phyloP scores from a whole-genome alignment of 768 basidiomycete species.

The Hysterangium stoloniferum region DNA sequence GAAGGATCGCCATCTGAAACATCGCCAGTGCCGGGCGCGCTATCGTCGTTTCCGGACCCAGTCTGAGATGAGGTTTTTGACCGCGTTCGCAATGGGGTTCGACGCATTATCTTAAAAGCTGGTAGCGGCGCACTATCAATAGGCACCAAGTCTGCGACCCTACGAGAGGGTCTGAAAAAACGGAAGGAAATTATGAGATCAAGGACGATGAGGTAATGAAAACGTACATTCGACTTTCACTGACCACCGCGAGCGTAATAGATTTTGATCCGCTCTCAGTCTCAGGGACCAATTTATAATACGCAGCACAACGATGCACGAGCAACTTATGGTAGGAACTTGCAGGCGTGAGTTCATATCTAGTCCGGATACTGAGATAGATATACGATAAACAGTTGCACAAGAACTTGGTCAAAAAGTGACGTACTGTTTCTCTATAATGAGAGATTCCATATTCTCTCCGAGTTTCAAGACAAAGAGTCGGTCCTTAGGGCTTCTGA shows the following conservation, averaged over 20 bases:
- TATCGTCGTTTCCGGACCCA: conserved; percentile 68
- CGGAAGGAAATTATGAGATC: conserved; percentile 16
- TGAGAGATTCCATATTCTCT: conserved; percentile 75
- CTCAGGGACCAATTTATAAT: conserved; percentile 70
- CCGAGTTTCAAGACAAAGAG: conserved; percentile 85
- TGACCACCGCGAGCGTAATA: conserved; percentile 47
- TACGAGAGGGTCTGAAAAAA: conserved; percentile 50
- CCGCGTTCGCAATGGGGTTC: conserved; percentile 42
- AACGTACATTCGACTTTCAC: conserved; percentile 72
- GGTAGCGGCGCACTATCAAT: conserved; percentile 60
- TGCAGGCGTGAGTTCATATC: conserved; percentile 58
- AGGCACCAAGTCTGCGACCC: conserved; percentile 72
- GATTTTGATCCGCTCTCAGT: conserved; percentile 55
- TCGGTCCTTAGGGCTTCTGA: conserved; percentile 73
- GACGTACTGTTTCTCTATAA: conserved; percentile 64
- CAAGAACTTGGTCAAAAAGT: conserved; percentile 3
- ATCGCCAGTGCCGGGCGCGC: conserved; percentile 5
- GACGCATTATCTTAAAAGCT: conserved; percentile 86
- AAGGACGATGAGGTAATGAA: conserved; percentile 9
- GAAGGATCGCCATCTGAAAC: conserved; percentile 74
- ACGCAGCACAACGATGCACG: conserved; percentile 78
- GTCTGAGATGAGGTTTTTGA: conserved; percentile 59
- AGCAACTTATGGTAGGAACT: conserved; percentile 82
- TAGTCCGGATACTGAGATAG: conserved; percentile 28
- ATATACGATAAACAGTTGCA: not conserved